Conservation (phyloP, 2,329 filamentous ascomycete genomes). For the Xylariaceae sp. region DNA sequence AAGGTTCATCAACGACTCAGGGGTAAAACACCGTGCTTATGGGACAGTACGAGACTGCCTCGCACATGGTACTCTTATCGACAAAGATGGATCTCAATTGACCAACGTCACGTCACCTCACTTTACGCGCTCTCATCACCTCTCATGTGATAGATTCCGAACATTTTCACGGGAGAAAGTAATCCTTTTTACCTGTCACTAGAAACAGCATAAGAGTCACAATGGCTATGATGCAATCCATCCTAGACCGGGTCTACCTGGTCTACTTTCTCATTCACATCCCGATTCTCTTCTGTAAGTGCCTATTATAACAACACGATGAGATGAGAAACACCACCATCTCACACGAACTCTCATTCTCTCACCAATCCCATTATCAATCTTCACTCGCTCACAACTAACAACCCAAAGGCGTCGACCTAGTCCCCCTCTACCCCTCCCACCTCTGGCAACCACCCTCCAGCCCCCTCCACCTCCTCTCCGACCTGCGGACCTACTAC, state of each 20-base stretch:
- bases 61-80: constrained; percentile 4
- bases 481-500: constrained; percentile 43
- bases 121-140: neutral
- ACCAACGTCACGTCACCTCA: neutral
- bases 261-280: constrained; percentile 33
- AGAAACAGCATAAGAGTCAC: neutral
- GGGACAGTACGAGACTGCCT: neutral
- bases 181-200: neutral
- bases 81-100: neutral
- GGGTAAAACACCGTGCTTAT: neutral
- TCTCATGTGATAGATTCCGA: neutral
- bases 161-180: neutral
- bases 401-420: constrained; percentile 44
- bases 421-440: constrained; percentile 48
- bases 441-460: constrained; percentile 39
- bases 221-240: constrained; percentile 23
- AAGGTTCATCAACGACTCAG: neutral
- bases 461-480: constrained; percentile 45
- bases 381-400: too few species aligned
- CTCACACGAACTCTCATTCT: too few species aligned
- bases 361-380: too few species aligned
- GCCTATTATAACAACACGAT: constrained; percentile 3
- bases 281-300: constrained; percentile 32
- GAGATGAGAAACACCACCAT: constrained; percentile 1
- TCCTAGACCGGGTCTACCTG: constrained; percentile 32